Evolutionary conservation across 1,139 yeast species (phyloP).

Genomic region (Saccharomyces hybrid): DNA sequence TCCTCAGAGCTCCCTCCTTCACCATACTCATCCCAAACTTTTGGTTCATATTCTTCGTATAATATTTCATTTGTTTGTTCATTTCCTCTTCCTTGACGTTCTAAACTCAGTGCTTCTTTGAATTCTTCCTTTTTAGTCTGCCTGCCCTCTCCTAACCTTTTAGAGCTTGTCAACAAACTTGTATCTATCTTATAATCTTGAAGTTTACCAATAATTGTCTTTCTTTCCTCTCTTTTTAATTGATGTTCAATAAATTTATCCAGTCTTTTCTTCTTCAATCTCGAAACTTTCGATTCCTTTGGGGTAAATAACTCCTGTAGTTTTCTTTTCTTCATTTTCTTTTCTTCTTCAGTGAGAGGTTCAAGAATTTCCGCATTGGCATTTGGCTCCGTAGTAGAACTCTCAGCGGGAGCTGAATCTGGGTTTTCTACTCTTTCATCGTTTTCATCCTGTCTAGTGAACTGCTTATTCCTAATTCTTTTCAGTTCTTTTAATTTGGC

Average conservation of each 20-base stretch:
- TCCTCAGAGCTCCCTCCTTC: conserved; percentile 11
- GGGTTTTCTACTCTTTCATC: conserved; percentile 27
- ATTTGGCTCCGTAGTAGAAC: conserved; percentile 52
- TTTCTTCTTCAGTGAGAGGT: conserved; percentile 47
- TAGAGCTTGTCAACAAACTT: conserved; percentile 57
- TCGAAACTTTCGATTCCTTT: conserved; percentile 55
- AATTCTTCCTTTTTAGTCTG: conserved; percentile 65
- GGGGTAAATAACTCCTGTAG: conserved; percentile 49
- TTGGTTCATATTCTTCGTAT: conserved; percentile 62
- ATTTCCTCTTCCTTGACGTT: conserved; percentile 66
- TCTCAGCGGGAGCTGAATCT: conserved; percentile 13
- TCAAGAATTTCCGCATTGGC: conserved; percentile 55
- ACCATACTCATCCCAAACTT: conserved; percentile 45
- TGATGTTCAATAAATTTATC: conserved; percentile 84
- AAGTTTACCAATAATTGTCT: conserved; percentile 64
- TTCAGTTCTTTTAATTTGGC: conserved; percentile 70
- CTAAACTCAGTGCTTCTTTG: conserved; percentile 67
- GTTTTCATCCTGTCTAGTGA: conserved; percentile 41
- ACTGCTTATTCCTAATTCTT: conserved; percentile 60
- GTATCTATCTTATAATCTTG: conserved; percentile 70
- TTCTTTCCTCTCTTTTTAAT: conserved; percentile 81
- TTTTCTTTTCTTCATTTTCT: conserved; percentile 55
- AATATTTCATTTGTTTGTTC: conserved; percentile 55
- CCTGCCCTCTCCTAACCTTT: conserved; percentile 69
- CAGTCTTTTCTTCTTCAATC: conserved; percentile 66